A percentile compares a stretch with the other conserved stretches of the same genome.
phyloP scores from a whole-genome alignment of 352 stramenopile genomes.

The Plasmopara viticola region DNA sequence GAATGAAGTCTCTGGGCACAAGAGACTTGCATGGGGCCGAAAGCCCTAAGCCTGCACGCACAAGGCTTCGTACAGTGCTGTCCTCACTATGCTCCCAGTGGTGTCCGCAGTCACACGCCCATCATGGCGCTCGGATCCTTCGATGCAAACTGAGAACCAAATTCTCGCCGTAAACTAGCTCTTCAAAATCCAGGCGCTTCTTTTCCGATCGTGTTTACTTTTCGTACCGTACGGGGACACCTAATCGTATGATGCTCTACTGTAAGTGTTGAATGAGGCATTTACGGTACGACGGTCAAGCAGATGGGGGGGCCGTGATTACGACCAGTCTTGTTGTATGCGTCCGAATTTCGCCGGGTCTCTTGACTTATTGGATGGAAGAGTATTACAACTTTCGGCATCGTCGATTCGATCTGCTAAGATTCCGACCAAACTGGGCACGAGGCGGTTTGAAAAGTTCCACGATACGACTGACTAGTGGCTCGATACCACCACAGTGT shows the following conservation, averaged over 20 bases:
- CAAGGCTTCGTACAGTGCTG: not conserved
- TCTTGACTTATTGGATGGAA: not conserved
- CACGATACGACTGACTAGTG: not conserved
- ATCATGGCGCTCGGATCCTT: slow-evolving; percentile 20
- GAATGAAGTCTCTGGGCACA: slow-evolving; percentile 15
- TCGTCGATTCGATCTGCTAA: not conserved
- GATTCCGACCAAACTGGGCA: not conserved
- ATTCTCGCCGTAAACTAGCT: slow-evolving; percentile 22
- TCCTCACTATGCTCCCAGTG: slow-evolving; percentile 20
- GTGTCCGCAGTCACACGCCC: slow-evolving; percentile 25
- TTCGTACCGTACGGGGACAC: not conserved
- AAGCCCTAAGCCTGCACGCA: slow-evolving; percentile 18
- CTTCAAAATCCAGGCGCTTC: slow-evolving; percentile 24
- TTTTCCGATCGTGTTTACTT: slow-evolving; percentile 8
- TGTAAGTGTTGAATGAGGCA: not conserved
- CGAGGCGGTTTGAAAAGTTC: not conserved
- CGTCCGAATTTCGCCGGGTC: not conserved
- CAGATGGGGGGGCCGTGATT: not conserved
- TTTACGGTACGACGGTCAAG: too few relatives aligned
- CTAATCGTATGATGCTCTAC: not conserved
- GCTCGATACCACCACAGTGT: too few relatives aligned
- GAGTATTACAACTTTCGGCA: not conserved
- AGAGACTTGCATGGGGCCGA: slow-evolving; percentile 24
- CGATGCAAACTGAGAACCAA: slow-evolving; percentile 10
- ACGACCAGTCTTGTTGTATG: not conserved